phyloP scores from a whole-genome alignment of 768 basidiomycete genomes.

The Rhizopogon roseolus region DNA sequence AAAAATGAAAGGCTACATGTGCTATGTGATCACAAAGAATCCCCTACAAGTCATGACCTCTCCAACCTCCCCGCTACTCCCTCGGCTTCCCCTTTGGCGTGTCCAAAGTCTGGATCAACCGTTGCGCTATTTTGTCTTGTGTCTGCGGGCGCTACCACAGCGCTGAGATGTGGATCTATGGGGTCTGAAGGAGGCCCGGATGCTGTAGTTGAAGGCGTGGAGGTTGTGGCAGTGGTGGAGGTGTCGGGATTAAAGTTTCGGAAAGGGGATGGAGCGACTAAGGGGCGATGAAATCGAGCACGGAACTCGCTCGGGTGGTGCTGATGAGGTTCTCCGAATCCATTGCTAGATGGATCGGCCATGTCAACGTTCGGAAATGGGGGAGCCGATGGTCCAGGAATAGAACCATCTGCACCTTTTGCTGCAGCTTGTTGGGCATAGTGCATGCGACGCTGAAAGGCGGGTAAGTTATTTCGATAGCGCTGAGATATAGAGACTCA shows the following conservation, averaged over 20 bases:
- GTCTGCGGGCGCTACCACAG: conserved; percentile 21
- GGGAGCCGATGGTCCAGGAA: conserved; percentile 20
- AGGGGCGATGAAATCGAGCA: conserved; percentile 58
- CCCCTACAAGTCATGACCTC: conserved; percentile 5
- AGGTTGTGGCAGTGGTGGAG: conserved; percentile 25
- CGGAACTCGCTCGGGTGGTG: conserved; percentile 51
- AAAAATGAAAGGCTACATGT: not conserved
- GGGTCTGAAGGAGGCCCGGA: conserved; percentile 28
- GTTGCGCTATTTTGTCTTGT: conserved; percentile 16
- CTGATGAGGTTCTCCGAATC: conserved; percentile 24
- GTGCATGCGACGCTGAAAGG: conserved; percentile 40
- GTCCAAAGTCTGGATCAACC: conserved; percentile 20
- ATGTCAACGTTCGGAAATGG: conserved; percentile 28
- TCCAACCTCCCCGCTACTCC: conserved; percentile 16
- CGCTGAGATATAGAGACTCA: conserved; percentile 16
- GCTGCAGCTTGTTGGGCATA: conserved; percentile 34
- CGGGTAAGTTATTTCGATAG: not conserved
- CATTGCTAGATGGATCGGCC: conserved; percentile 24
- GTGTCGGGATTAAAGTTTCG: conserved; percentile 25
- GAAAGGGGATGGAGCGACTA: conserved; percentile 61
- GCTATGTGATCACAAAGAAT: not conserved
- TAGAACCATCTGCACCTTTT: conserved; percentile 24
- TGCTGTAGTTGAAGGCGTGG: conserved; percentile 29
- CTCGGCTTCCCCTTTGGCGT: conserved; percentile 18
- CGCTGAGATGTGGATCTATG: conserved; percentile 27